Conservation (phyloP, 768 basidiomycete species). For the Mycena crocata region DNA sequence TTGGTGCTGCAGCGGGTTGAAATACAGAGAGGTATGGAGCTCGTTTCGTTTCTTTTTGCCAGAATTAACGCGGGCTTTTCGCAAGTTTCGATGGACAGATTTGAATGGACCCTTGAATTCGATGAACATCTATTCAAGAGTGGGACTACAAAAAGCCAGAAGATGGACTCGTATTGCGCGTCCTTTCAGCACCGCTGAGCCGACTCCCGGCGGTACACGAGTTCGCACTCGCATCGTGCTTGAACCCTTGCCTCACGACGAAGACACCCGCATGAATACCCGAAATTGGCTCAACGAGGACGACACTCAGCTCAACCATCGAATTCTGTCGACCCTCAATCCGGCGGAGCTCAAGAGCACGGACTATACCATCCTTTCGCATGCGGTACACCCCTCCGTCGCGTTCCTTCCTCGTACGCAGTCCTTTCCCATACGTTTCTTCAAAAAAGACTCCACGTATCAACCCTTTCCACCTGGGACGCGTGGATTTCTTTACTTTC, state of each 20-base stretch:
- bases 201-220: neutral
- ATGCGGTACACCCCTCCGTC: neutral
- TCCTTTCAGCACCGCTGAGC: neutral
- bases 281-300: conserved; percentile 10
- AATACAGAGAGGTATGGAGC: too few species aligned
- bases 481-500: conserved; percentile 23
- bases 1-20: too few species aligned
- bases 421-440: conserved; percentile 7
- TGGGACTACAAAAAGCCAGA: too few species aligned
- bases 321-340: conserved; percentile 8
- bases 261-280: neutral
- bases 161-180: too few species aligned
- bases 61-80: too few species aligned
- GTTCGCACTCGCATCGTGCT: conserved; percentile 19
- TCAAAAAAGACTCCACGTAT: neutral
- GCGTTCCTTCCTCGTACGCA: neutral
- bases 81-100: too few species aligned
- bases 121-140: too few species aligned
- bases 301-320: neutral
- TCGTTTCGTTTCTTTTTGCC: too few species aligned
- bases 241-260: neutral
- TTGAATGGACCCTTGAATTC: too few species aligned
- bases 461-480: conserved; percentile 16
- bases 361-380: conserved; percentile 7
- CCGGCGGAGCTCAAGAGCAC: conserved; percentile 1